Conservation (phyloP, 2,329 filamentous ascomycete species). For the Rugonectria rugulosa region DNA sequence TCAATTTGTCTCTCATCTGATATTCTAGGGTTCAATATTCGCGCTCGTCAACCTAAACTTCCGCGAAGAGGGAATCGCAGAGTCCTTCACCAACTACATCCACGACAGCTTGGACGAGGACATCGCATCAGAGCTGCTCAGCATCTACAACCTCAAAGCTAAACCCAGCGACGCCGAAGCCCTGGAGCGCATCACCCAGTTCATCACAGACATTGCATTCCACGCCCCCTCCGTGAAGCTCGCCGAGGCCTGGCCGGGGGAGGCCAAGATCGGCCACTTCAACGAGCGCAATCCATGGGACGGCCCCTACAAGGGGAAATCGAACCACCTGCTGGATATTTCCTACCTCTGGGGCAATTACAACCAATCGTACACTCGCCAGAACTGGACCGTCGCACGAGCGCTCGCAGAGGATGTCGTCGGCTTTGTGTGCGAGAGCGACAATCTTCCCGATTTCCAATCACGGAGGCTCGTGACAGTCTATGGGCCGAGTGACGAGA, state of each 20-base stretch:
- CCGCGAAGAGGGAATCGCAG: not conserved
- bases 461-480: not conserved
- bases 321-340: constrained; percentile 8
- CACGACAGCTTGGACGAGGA: not conserved
- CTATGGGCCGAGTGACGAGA: not conserved
- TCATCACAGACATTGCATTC: constrained; percentile 2
- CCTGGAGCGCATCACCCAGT: not conserved
- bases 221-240: not conserved
- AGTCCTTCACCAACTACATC: not conserved
- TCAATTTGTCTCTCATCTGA: not conserved
- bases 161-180: not conserved
- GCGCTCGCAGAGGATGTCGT: not conserved
- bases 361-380: constrained; percentile 16
- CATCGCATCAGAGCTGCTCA: not conserved
- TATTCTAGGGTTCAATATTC: not conserved
- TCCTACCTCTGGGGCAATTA: constrained; percentile 13
- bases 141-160: not conserved
- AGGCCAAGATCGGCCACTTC: constrained; percentile 1
- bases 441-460: not conserved
- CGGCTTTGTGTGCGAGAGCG: not conserved
- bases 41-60: constrained; percentile 1
- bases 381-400: constrained; percentile 1
- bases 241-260: not conserved
- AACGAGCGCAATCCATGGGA: constrained; percentile 12
- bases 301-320: not conserved